Base-by-base conservation (phyloP, 768 basidiomycete species). In the Mycena galericulata region DNA sequence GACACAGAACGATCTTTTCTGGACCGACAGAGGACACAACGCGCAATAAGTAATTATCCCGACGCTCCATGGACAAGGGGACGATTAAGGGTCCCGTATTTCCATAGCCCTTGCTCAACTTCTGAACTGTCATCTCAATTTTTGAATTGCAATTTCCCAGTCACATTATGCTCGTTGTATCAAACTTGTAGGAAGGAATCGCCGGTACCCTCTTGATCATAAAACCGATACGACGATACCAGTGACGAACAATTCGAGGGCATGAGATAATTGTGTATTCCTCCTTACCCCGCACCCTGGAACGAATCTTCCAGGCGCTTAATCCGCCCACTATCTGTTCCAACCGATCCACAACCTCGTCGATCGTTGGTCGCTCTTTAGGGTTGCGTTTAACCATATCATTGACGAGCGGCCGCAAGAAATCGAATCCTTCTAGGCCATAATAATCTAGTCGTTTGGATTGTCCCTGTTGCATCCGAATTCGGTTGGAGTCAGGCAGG, bases 301-400 rank as follows among this genome's bases (percentile, higher is more conserved):
- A 38, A 12, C 67, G 70, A 2, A 71, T 43, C 22, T 59, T 67
- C 55, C 61, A 60, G 7, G 40, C 22, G 10, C 51, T 57, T 24
- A 62, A 8, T 1, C 54, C 18, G 6, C 14, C 29, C n/a, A 50
- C 32, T 7, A 66, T 70, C 0, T 55, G 29, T 2, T 32, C 54
- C 77, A 83, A 81, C 0, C 77, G 76, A 0, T 43, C 8, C 0
- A 82, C 77, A 3, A 81, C 81, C 30, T 79, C 71, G n/a, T 83
- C 78, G 55, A 82, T 83, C 0, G 70, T 80, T 0, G 83, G 83
- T n/a, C 83, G 77, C 55, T 79, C 75, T 0, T 65, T 26, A 0
- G 83, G 82, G 34, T 84, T 12, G 79, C 77, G 22, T 9, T 49
- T 38, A 1, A 78, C 71, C 85, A 86, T 84, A 17, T 76, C 77